Evolutionary conservation across 208 protist genomes (phyloP).

Genomic region (Crithidia brevicula): DNA sequence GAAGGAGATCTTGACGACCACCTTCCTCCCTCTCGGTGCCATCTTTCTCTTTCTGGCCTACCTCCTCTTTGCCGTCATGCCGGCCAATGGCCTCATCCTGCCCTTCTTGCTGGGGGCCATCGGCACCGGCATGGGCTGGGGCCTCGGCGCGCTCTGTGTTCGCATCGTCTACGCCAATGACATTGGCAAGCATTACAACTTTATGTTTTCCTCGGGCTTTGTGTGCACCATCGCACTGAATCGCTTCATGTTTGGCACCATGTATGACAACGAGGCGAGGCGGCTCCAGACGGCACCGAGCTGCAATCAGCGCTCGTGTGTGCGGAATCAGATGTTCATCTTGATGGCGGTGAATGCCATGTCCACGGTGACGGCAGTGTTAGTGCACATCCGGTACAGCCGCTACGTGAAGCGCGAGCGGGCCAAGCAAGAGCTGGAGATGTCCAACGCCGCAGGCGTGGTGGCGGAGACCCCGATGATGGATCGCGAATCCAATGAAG

Average conservation of each 20-base stretch:
- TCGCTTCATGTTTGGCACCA: slow-evolving; percentile 80
- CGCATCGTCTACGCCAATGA: slow-evolving; percentile 75
- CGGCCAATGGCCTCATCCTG: slow-evolving; percentile 49
- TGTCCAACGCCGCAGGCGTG: neutral
- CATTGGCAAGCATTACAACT: slow-evolving; percentile 88
- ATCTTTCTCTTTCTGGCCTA: slow-evolving; percentile 46
- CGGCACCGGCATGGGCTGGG: slow-evolving; percentile 71
- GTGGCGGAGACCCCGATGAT: neutral
- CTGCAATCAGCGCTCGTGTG: slow-evolving; percentile 56
- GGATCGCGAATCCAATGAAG: slow-evolving; percentile 3
- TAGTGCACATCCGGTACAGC: slow-evolving; percentile 61
- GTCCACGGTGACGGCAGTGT: slow-evolving; percentile 29
- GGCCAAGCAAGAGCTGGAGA: slow-evolving; percentile 19
- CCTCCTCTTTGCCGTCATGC: slow-evolving; percentile 65
- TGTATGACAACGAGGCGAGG: slow-evolving; percentile 65
- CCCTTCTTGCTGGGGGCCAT: slow-evolving; percentile 68
- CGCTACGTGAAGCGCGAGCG: slow-evolving; percentile 53
- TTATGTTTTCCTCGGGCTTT: slow-evolving; percentile 70
- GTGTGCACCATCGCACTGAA: slow-evolving; percentile 76
- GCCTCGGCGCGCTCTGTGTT: slow-evolving; percentile 50
- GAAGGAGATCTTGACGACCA: slow-evolving; percentile 48
- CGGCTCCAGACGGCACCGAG: slow-evolving; percentile 29
- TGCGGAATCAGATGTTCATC: slow-evolving; percentile 72
- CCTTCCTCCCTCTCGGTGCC: slow-evolving; percentile 50
- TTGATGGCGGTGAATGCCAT: slow-evolving; percentile 73